These are phyloP conservation scores for Dictyostelium citrinum DNA, from an alignment of 78 protist species.

Conservation along the genomic window DNA sequence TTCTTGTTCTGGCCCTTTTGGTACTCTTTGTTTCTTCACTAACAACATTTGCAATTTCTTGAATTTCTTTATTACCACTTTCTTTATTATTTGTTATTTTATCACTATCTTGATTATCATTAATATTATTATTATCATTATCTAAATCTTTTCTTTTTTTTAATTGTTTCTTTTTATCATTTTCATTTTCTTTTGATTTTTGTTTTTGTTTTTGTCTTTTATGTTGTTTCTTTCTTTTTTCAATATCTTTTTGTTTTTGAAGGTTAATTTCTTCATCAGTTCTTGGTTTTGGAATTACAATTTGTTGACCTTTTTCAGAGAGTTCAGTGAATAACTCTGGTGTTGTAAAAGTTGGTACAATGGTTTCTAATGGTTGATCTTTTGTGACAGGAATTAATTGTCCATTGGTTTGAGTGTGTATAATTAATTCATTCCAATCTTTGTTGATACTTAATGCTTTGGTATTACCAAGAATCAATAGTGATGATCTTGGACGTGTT, in stretches of 20 bases:
- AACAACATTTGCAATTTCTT: not conserved
- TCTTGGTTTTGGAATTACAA: not conserved
- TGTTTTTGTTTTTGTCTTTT: not conserved
- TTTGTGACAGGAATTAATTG: constrained; percentile 1
- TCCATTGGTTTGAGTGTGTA: constrained; percentile 3
- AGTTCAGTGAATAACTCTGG: not conserved
- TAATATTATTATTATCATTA: not conserved
- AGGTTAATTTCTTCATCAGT: not conserved
- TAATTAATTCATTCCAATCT: constrained; percentile 67
- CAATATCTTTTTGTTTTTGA: constrained; percentile 9
- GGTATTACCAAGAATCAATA: constrained; percentile 82
- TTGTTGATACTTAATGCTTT: constrained; percentile 21
- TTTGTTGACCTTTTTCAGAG: not conserved
- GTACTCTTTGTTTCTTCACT: not conserved
- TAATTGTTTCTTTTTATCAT: not conserved
- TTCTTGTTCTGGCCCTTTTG: not conserved
- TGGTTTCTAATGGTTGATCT: not conserved
- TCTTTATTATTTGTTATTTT: not conserved
- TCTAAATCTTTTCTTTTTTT: not conserved
- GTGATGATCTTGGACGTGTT: constrained; percentile 62
- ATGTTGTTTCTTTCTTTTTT: not conserved
- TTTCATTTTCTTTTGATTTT: not conserved
- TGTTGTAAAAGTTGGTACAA: constrained; percentile 29
- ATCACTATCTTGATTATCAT: not conserved
- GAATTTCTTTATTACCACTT: not conserved